Conservation (phyloP, 169 alveolate genomes). For the Cryptosporidium ubiquitum region DNA sequence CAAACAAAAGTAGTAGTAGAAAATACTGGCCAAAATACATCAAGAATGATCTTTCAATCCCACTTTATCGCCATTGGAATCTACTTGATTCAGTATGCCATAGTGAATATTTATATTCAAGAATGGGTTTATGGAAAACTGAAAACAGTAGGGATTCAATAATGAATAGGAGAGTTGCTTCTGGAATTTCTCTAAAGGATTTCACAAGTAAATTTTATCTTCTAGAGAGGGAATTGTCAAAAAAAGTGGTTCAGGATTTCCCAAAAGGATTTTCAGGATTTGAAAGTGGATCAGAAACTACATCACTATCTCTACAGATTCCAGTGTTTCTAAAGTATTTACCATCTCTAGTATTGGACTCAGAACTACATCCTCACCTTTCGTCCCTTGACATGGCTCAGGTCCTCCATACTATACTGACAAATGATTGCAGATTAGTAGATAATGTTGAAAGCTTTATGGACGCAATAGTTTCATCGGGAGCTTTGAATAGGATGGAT, state of each 20-base stretch:
- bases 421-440: constrained; percentile 24
- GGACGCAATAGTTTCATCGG: constrained; percentile 45
- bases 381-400: constrained; percentile 68
- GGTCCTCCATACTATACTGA: constrained; percentile 39
- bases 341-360: constrained; percentile 43
- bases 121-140: constrained; percentile 48
- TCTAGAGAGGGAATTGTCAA: constrained; percentile 23
- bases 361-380: constrained; percentile 44
- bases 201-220: constrained; percentile 52
- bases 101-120: constrained; percentile 32
- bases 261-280: constrained; percentile 58
- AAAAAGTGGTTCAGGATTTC: constrained; percentile 16
- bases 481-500: constrained; percentile 5
- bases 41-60: constrained; percentile 52
- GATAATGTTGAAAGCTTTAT: constrained; percentile 25
- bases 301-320: constrained; percentile 12
- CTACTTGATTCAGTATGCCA: constrained; percentile 25
- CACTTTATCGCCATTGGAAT: constrained; percentile 70
- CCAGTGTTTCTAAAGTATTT: constrained; percentile 41
- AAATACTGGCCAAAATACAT: constrained; percentile 67
- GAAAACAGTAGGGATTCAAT: constrained; percentile 38
- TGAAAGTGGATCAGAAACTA: not conserved
- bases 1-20: not conserved
- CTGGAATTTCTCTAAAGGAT: constrained; percentile 57
- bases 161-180: constrained; percentile 47